Base-by-base conservation (phyloP, 2,329 filamentous ascomycete species). In the Aspergillus pseudoterreus region DNA sequence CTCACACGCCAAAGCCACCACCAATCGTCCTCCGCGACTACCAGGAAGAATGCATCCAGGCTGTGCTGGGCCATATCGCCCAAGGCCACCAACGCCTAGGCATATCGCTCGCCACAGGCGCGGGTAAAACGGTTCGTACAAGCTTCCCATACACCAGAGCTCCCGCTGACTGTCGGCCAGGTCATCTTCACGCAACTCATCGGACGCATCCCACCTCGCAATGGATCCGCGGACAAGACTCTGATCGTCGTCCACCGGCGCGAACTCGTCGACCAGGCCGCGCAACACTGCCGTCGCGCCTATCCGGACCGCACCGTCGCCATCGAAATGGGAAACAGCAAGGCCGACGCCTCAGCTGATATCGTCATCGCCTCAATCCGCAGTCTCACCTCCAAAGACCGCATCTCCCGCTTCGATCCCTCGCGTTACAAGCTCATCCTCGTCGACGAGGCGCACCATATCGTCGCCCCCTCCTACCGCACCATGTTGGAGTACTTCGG, bases 101-200 rank as follows among this genome's bases (percentile, higher is more conserved):
- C 0, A 81, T 96, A 4, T 96, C 92, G 0, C 71, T 96, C 33
- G 92, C 91, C 2, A 96, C 92, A 3, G 91, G 92, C 1, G 85
- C 88, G 56, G 91, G 91, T 5, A 96, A 96, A 70, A 96, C 91
- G 6, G 90, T 89, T 71, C 54, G 79, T 62, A 30, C 27, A 11
- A 52, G 4, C 8, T 15, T 9, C 45, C 15, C 17, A 48, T 21
- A n/a, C 4, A 5, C 6, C 12, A 30, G n/a, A 30, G n/a, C 21
- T 17, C 42, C 17, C 11, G 19, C 32, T 47, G 21, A 47, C 11
- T 22, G 32, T 36, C 43, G 27, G 17, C 14, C 58, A 90, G 87
- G 86, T 99, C 66, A 92, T 99, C 62, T 99, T 99, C 74, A 97
- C 92, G 11, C 91, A 96, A 67, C 80, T 99, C 43, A 95, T 99